Base-by-base conservation (phyloP, 306 rosid species). In the Quercus aquifolioides region DNA sequence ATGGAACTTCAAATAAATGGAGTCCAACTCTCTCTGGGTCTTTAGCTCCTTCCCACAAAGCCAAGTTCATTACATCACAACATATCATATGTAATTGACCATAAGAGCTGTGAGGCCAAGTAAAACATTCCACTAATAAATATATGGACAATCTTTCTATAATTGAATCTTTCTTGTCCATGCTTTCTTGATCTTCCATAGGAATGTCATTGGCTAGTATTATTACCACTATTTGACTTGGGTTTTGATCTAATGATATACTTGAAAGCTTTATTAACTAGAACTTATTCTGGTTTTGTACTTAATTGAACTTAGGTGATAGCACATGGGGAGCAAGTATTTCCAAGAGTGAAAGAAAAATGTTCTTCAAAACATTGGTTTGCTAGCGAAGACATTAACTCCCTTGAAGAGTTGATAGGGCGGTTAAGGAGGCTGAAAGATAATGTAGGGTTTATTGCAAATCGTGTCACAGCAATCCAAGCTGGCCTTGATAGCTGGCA, bases 401-500 rank as follows among this genome's bases (percentile, higher is more conserved):
- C 93, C 28, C 94, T 95, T 33, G 98, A 95, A 77, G 99, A 95
- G 86, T 80, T 95, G 71, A 91, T 90, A 5, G 97, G 97, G 62
- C 90, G 94, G 71, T 76, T 92, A 82, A 91, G 90, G 83, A 90
- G 98, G 84, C 85, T 95, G 62, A 95, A 90, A 82, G 98, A 95
- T 71, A 95, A 95, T 62, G 94, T 93, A n/a, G 99, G 99, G 25
- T 95, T 95, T 71, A 89, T 95, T 60, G 97, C 93, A 28, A 95
- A 89, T 67, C 98, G 98, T 20, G 92, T 93, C 74, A 93, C 91
- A 0, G 97, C 98, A 59, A 90, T 93, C 56, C 99, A 95, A 78
- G 92, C 99, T 8, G 89, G 98, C 82, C 93, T 95, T 64, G 99
- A 93, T 81, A 95, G 94, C 79, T 95, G 97, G 99, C 98, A 95